These are phyloP conservation scores for Parathielavia hyrcaniae DNA, from an alignment of 495 filamentous ascomycete genomes.

Conservation along the genomic window DNA sequence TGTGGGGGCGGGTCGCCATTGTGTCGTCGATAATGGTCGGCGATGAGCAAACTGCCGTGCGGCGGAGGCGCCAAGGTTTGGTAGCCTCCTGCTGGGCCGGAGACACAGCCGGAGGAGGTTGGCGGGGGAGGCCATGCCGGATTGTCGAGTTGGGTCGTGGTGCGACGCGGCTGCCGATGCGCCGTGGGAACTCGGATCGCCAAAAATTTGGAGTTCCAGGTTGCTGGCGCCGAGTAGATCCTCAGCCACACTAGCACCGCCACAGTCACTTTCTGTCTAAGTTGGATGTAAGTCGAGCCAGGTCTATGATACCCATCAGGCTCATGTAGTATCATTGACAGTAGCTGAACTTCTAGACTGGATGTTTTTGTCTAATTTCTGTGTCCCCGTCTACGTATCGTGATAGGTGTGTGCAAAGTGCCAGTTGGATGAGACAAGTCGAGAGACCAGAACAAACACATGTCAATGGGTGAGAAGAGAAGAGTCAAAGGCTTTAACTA, in stretches of 20 bases:
- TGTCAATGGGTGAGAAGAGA: too few relatives aligned
- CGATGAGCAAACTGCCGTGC: conserved; percentile 22
- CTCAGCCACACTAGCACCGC: conserved; percentile 2
- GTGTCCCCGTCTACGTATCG: too few relatives aligned
- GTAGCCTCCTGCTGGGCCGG: conserved; percentile 35
- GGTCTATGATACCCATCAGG: neutral
- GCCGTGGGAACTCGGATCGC: conserved; percentile 15
- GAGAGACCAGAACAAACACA: too few relatives aligned
- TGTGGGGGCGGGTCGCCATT: conserved; percentile 19
- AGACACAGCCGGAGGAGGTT: conserved; percentile 44
- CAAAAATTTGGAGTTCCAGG: conserved; percentile 23
- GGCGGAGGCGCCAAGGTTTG: conserved; percentile 14
- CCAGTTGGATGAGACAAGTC: too few relatives aligned
- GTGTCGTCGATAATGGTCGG: conserved; percentile 39
- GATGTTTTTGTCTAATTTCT: too few relatives aligned
- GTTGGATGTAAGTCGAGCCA: neutral
- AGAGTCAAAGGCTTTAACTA: too few relatives aligned
- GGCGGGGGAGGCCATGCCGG: conserved; percentile 46
- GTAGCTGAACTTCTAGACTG: too few relatives aligned
- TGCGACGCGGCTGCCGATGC: conserved; percentile 14
- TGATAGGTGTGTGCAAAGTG: too few relatives aligned
- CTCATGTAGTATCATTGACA: too few relatives aligned
- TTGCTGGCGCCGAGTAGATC: conserved; percentile 4
- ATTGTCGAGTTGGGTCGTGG: conserved; percentile 18
- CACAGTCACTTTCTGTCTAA: neutral